phyloP scores from a whole-genome alignment of 2,329 filamentous ascomycete species.

The Elsinoe necatrix region DNA sequence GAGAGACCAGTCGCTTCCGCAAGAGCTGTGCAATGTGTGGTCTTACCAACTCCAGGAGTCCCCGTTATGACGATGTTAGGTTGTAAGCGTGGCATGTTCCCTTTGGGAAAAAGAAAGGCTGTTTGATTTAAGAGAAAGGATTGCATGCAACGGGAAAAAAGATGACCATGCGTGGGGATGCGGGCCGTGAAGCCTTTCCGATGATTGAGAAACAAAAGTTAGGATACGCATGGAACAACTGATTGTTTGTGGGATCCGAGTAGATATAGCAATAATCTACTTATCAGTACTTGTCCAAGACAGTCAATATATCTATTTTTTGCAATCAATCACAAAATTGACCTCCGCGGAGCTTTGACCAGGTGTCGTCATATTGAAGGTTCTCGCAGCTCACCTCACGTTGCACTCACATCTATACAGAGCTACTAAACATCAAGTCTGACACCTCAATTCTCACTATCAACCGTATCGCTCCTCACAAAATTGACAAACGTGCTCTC shows the following conservation, averaged over 20 bases:
- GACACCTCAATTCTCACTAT: neutral
- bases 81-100: slow-evolving; percentile 33
- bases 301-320: too few species aligned
- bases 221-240: too few species aligned
- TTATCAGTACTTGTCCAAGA: too few species aligned
- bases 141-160: neutral
- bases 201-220: neutral
- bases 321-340: neutral
- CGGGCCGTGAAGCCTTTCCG: neutral
- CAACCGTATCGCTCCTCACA: neutral
- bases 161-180: neutral
- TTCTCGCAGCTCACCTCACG: slow-evolving; percentile 5
- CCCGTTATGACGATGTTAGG: slow-evolving; percentile 95
- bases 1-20: slow-evolving; percentile 67
- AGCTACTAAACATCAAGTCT: neutral
- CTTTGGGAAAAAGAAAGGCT: neutral
- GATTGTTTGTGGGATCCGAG: too few species aligned
- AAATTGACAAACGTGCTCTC: too few species aligned
- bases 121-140: neutral
- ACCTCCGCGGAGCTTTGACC: slow-evolving; percentile 11
- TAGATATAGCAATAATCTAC: too few species aligned
- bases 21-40: slow-evolving; percentile 77
- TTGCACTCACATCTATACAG: neutral
- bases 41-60: slow-evolving; percentile 93
- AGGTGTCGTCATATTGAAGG: slow-evolving; percentile 16